These are phyloP conservation scores for Pseudogymnoascus sp. DNA, from an alignment of 2,329 filamentous ascomycete species.

Conservation along the genomic window DNA sequence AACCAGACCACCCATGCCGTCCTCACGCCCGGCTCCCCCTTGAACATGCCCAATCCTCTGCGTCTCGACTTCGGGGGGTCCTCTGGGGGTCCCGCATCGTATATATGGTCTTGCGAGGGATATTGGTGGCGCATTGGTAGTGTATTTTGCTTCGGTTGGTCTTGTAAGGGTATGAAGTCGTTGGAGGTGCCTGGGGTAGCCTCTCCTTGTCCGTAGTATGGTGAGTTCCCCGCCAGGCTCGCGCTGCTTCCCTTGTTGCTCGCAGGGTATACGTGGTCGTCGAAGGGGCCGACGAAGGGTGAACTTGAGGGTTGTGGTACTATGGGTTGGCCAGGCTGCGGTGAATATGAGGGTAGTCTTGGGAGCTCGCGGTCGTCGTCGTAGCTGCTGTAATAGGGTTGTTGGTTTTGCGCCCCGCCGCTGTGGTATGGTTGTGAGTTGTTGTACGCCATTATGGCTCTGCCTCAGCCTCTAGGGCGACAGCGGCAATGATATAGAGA, in stretches of 20 bases:
- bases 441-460: slow-evolving; percentile 1
- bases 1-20: slow-evolving; percentile 78
- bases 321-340: slow-evolving; percentile 20
- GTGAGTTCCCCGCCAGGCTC: slow-evolving; percentile 36
- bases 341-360: slow-evolving; percentile 7
- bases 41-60: slow-evolving; percentile 50
- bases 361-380: slow-evolving; percentile 7
- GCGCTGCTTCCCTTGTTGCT: not conserved
- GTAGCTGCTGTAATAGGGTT: slow-evolving; percentile 16
- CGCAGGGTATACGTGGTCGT: slow-evolving; percentile 55
- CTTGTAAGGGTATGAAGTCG: slow-evolving; percentile 51
- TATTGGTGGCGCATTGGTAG: slow-evolving; percentile 25
- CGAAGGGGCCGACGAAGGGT: slow-evolving; percentile 59
- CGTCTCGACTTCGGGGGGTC: slow-evolving; percentile 28
- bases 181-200: slow-evolving; percentile 28
- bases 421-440: slow-evolving; percentile 11
- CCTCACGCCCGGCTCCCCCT: slow-evolving; percentile 16
- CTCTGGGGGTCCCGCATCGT: slow-evolving; percentile 43
- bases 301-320: slow-evolving; percentile 32
- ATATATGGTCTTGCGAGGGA: slow-evolving; percentile 48
- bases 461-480: not conserved
- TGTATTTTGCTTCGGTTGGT: slow-evolving; percentile 35
- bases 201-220: slow-evolving; percentile 45
- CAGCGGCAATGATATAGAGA: not conserved
- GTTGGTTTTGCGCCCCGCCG: slow-evolving; percentile 12